Conservation (phyloP, 2,329 filamentous ascomycete species). For the Cladophialophora psammophila region DNA sequence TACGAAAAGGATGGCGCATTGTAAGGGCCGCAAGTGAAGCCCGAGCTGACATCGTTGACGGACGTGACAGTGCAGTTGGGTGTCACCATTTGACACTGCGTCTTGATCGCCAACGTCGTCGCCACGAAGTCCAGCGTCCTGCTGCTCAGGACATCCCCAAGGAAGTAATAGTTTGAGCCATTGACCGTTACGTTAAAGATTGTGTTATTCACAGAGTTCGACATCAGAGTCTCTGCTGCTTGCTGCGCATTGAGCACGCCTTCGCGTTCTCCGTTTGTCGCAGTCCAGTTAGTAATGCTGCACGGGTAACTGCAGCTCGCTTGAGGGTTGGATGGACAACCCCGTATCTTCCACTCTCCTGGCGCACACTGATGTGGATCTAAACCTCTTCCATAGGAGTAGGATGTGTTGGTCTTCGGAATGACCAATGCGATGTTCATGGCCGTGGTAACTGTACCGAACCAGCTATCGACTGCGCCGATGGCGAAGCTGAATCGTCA, state of each 20-base stretch:
- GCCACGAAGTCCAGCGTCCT: slow-evolving; percentile 26
- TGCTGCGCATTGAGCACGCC: slow-evolving; percentile 32
- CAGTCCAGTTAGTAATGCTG: slow-evolving; percentile 34
- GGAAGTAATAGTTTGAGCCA: slow-evolving; percentile 28
- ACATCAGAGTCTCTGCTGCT: slow-evolving; percentile 31
- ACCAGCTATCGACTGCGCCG: slow-evolving; percentile 23
- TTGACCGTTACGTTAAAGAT: slow-evolving; percentile 30
- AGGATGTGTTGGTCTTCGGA: not conserved
- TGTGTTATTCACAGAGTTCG: slow-evolving; percentile 27
- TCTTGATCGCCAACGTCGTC: slow-evolving; percentile 33
- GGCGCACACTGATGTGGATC: slow-evolving; percentile 5
- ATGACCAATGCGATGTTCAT: slow-evolving; percentile 18
- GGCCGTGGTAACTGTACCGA: slow-evolving; percentile 19
- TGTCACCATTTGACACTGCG: slow-evolving; percentile 34
- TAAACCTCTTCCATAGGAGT: slow-evolving; percentile 15
- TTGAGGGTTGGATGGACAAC: slow-evolving; percentile 16
- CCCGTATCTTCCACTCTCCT: slow-evolving; percentile 2
- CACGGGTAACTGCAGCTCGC: slow-evolving; percentile 31
- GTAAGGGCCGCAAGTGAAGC: slow-evolving; percentile 33
- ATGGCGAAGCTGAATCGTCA: slow-evolving; percentile 22
- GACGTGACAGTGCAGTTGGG: slow-evolving; percentile 27
- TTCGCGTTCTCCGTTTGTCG: slow-evolving; percentile 25
- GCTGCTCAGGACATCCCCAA: slow-evolving; percentile 12
- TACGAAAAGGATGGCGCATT: slow-evolving; percentile 32
- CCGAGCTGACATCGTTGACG: not conserved